Percentiles rank a stretch among this genome's conserved stretches.
phyloP scores from a whole-genome alignment of 441 rosid species.

The Hypseocharis bilobata region DNA sequence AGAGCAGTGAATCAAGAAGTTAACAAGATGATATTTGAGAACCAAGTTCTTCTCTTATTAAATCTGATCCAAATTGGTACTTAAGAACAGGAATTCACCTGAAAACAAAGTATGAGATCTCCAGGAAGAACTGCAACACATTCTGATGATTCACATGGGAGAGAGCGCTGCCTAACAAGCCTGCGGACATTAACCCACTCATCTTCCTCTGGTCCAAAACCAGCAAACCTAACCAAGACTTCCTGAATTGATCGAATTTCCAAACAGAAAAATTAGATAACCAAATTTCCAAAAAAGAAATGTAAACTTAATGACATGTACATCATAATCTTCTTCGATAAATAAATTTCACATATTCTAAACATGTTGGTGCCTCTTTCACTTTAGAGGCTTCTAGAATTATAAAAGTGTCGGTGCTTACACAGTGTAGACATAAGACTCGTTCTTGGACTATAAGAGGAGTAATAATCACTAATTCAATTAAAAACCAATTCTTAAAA shows the following conservation, averaged over 20 bases:
- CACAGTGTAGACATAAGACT: too few relatives aligned
- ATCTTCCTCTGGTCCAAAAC: slow-evolving; percentile 91
- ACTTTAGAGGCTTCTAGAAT: background rate
- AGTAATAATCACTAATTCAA: background rate
- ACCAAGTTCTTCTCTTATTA: too few relatives aligned
- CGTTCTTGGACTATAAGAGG: too few relatives aligned
- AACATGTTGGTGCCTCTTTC: background rate
- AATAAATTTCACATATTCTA: background rate
- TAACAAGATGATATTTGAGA: slow-evolving; percentile 3
- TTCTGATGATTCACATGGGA: slow-evolving; percentile 95
- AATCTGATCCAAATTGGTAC: too few relatives aligned
- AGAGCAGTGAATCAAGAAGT: slow-evolving; percentile 10
- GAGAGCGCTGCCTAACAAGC: slow-evolving; percentile 83
- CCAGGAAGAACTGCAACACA: slow-evolving; percentile 96
- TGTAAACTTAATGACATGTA: background rate
- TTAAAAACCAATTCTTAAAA: background rate
- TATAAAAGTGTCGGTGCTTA: background rate
- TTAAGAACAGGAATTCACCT: slow-evolving; percentile 45
- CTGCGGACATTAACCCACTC: slow-evolving; percentile 86
- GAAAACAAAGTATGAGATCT: slow-evolving; percentile 93
- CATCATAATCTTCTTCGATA: too few relatives aligned
- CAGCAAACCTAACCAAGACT: slow-evolving; percentile 82
- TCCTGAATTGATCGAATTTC: slow-evolving; percentile 44
- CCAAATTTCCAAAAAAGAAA: background rate
- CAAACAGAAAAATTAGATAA: slow-evolving; percentile 2